Conservation (phyloP, 2,329 filamentous ascomycete species). For the Claviceps quebecensis region DNA sequence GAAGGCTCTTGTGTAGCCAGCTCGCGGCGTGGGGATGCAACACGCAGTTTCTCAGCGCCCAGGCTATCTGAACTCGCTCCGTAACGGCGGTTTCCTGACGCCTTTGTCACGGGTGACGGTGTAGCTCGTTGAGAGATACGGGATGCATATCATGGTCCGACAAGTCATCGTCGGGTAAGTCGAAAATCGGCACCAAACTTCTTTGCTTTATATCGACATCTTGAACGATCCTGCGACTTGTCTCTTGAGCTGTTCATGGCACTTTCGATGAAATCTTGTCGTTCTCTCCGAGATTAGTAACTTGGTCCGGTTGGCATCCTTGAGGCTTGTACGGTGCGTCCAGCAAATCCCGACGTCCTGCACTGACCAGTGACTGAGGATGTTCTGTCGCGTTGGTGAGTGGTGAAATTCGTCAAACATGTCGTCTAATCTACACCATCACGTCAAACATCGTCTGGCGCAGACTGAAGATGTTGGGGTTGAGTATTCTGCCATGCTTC, state of each 20-base stretch:
- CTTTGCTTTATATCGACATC: constrained; percentile 27
- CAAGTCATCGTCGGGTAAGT: constrained; percentile 26
- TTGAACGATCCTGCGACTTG: constrained; percentile 23
- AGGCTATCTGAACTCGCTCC: no score
- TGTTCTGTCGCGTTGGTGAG: constrained; percentile 26
- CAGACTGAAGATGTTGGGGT: constrained; percentile 33
- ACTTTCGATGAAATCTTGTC: constrained; percentile 29
- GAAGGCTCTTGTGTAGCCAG: constrained; percentile 45
- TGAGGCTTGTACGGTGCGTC: constrained; percentile 20
- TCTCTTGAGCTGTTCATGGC: constrained; percentile 25
- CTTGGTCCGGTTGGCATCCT: constrained; percentile 29
- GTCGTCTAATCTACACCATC: constrained; percentile 30
- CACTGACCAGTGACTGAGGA: constrained; percentile 18
- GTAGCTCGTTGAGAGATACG: no score
- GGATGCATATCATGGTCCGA: constrained; percentile 17
- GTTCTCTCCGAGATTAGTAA: constrained; percentile 27
- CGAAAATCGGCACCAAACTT: constrained; percentile 40
- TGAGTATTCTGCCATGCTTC: constrained; percentile 25
- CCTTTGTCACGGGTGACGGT: no score
- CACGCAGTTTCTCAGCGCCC: no score
- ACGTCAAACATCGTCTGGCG: constrained; percentile 35
- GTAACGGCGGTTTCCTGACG: no score
- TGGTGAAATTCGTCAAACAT: constrained; percentile 33
- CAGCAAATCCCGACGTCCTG: constrained; percentile 21
- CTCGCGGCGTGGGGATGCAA: constrained; percentile 42